Conservation (phyloP, 768 basidiomycete species). For the Pulveroboletus sp. region DNA sequence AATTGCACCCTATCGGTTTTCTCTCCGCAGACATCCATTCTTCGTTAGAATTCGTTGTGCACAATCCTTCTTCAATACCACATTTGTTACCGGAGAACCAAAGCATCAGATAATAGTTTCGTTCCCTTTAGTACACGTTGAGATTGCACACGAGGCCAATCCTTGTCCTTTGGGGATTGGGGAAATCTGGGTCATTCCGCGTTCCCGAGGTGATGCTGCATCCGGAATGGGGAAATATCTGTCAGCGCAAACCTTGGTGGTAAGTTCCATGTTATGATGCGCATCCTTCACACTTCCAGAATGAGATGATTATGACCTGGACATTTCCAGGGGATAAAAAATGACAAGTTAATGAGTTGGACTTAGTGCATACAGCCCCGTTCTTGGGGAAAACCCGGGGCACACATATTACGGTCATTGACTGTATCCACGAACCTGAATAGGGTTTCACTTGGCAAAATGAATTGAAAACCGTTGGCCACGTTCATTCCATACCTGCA, state of each 20-base stretch:
- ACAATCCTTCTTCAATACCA: slow-evolving; percentile 21
- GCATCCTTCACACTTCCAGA: background rate
- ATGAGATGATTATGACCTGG: background rate
- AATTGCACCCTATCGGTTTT: slow-evolving; percentile 15
- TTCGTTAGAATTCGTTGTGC: slow-evolving; percentile 15
- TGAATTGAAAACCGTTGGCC: background rate
- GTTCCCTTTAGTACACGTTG: slow-evolving; percentile 9
- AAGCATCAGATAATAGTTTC: slow-evolving; percentile 11
- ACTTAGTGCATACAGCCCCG: background rate
- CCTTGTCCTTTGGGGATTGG: slow-evolving; percentile 13
- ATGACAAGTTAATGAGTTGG: background rate
- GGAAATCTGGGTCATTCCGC: slow-evolving; percentile 21
- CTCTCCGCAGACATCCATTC: slow-evolving; percentile 18
- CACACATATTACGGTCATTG: background rate
- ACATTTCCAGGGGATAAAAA: background rate
- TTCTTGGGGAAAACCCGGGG: background rate
- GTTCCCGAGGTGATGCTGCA: slow-evolving; percentile 30
- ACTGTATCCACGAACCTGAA: background rate
- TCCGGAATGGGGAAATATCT: slow-evolving; percentile 21
- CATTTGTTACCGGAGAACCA: slow-evolving; percentile 8
- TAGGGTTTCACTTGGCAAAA: slow-evolving; percentile 18
- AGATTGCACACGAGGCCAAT: slow-evolving; percentile 18
- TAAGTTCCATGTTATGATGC: slow-evolving; percentile 8
- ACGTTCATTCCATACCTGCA: slow-evolving; percentile 3
- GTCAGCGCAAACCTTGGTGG: slow-evolving; percentile 10